Percentiles rank a stretch among this genome's conserved stretches.
These are phyloP conservation scores for Raphanus hybrid DNA, from an alignment of 441 rosid species.

Conservation along the genomic window DNA sequence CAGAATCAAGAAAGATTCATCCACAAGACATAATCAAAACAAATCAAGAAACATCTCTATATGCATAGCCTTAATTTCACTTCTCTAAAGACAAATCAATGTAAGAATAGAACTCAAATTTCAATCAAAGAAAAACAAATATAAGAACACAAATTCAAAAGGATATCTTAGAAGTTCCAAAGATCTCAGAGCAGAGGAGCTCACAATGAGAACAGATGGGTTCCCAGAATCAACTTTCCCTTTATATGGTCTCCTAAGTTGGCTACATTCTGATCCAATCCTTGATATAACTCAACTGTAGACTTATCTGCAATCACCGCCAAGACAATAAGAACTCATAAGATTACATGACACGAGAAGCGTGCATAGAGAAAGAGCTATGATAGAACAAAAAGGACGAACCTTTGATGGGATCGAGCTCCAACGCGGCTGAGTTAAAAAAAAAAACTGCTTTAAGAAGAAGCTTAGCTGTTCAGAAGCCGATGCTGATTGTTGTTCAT, in stretches of 20 bases:
- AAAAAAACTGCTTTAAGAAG: slow-evolving; percentile 56
- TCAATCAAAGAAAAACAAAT: slow-evolving; percentile 44
- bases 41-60: not conserved
- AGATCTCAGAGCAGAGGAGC: slow-evolving; percentile 73
- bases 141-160: not conserved
- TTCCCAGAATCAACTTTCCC: slow-evolving; percentile 57
- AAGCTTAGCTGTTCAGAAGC: slow-evolving; percentile 61
- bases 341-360: not conserved
- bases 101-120: slow-evolving; percentile 51
- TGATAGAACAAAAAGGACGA: not conserved
- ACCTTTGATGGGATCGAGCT: slow-evolving; percentile 76
- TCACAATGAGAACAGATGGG: slow-evolving; percentile 69
- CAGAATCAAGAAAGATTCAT: slow-evolving; percentile 7
- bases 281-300: slow-evolving; percentile 53
- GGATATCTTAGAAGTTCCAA: slow-evolving; percentile 66
- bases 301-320: slow-evolving; percentile 53
- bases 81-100: slow-evolving; percentile 21
- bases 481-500: slow-evolving; percentile 39
- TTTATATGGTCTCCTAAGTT: slow-evolving; percentile 56
- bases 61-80: not conserved
- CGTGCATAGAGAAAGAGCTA: not conserved
- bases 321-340: not conserved
- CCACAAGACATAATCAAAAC: not conserved
- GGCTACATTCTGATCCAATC: slow-evolving; percentile 49
- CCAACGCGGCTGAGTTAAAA: not conserved